Evolutionary conservation across 306 rosid genomes (phyloP).

Genomic region (Clitoria ternatea): DNA sequence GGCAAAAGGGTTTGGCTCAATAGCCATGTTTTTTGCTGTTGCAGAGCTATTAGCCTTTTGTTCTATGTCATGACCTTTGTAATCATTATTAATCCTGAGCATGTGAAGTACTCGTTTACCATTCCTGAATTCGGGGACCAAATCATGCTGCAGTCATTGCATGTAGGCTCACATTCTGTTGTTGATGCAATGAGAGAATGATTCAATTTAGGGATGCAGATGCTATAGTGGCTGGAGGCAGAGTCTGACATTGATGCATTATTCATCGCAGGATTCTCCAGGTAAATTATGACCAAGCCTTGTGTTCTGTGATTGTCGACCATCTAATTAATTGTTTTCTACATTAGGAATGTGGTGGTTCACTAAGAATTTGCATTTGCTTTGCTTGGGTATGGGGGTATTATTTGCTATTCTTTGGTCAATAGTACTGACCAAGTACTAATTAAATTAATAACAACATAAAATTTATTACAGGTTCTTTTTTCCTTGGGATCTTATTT

Average conservation of each 20-base stretch:
- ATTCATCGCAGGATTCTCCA: slow-evolving; percentile 90
- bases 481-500: no score
- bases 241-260: slow-evolving; percentile 96
- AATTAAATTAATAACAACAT: no score
- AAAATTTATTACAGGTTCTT: no score
- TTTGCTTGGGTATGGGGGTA: no score
- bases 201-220: slow-evolving; percentile 95
- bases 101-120: not conserved
- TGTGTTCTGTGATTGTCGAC: slow-evolving; percentile 4
- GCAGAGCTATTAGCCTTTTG: slow-evolving; percentile 8
- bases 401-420: no score
- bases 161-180: slow-evolving; percentile 91
- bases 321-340: not conserved
- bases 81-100: slow-evolving; percentile 6
- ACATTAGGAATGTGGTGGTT: no score
- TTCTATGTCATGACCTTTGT: not conserved
- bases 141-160: slow-evolving; percentile 95
- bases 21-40: slow-evolving; percentile 20
- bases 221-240: slow-evolving; percentile 96
- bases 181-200: slow-evolving; percentile 97
- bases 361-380: no score
- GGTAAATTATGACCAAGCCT: slow-evolving; percentile 34
- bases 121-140: slow-evolving; percentile 61
- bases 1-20: no score
- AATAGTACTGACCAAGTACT: no score